Evolutionary conservation across 129 eudicot genomes (phyloP), one percentile per base, ranked within the genome.

Genomic region (Saussurea involucrata): DNA sequence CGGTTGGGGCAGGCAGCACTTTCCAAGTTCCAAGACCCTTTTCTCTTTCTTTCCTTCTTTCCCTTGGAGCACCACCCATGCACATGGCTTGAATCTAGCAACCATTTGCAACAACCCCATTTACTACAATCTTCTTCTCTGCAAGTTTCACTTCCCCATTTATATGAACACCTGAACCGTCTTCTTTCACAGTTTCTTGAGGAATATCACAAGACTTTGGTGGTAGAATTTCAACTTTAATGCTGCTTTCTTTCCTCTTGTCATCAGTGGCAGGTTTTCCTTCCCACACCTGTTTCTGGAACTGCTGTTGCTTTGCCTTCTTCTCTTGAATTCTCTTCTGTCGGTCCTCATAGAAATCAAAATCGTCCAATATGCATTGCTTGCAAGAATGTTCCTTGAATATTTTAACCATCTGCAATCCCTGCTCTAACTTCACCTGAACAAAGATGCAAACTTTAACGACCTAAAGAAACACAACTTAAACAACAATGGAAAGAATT

Each of bases 261-360:
- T 80, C 85, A 36, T 83, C 85, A 29, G 11, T 8, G 8, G 69
- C 65, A 12, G 83, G 77, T 44, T 81, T 90, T 34, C 92, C 95
- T 81, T 87, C 92, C 96, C 96, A 90, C 11, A 69, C 84, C 86
- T 92, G 96, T 71, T 86, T 90, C 75, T 88, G 96, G 68, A 61
- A 89, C 76, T 83, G 92, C 66, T 81, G 90, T 28, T 88, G 90
- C 66, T 89, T 92, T 18, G 91, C 90, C 68, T 92, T 92, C 80
- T 92, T 92, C 57, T 92, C 95, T 69, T 89, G 97, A 58, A 92
- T 85, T 74, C 85, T 85, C 70, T 27, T 84, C 77, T 89, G 92
- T 7, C 97, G 84, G 10, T 84, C 90, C 82, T 92, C 97, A 2
- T 92, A 92, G 65, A 92, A 92, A 25, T 89, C 97, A 84, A 92